These are phyloP conservation scores for Aspergillus japonicus DNA, from an alignment of 2,329 filamentous ascomycete species.

Conservation along the genomic window DNA sequence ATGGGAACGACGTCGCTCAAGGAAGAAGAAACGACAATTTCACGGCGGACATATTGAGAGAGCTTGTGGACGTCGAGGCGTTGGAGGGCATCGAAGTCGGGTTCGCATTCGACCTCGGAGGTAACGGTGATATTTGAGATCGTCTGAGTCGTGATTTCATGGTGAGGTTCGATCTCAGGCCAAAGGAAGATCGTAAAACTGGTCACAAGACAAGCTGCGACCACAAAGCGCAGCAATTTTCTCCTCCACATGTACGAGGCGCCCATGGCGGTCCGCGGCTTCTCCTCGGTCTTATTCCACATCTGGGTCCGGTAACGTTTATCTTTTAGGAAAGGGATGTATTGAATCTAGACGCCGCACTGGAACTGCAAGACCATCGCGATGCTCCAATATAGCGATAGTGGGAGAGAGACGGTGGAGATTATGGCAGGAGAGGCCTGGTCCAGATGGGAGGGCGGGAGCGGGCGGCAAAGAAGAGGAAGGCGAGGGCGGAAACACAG, in stretches of 20 bases:
- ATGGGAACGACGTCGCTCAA: conserved; percentile 25
- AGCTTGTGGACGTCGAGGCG: conserved; percentile 28
- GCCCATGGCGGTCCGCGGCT: conserved; percentile 20
- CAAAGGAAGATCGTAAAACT: conserved; percentile 29
- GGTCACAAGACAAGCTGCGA: conserved; percentile 25
- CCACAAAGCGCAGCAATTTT: conserved; percentile 30
- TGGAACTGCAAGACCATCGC: conserved; percentile 21
- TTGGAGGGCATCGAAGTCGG: conserved; percentile 26
- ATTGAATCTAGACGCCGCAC: conserved; percentile 11
- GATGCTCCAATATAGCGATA: conserved; percentile 8
- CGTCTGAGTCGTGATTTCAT: conserved; percentile 15
- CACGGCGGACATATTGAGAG: conserved; percentile 32
- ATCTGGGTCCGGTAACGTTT: conserved; percentile 13
- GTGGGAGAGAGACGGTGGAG: background rate
- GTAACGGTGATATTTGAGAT: conserved; percentile 32
- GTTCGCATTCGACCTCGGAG: conserved; percentile 27
- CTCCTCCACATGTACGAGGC: conserved; percentile 35
- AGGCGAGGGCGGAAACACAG: conserved; percentile 1
- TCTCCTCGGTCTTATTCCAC: conserved; percentile 27
- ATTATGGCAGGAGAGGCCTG: conserved; percentile 2
- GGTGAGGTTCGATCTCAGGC: conserved; percentile 22
- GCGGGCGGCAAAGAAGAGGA: conserved; percentile 14
- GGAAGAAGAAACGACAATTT: conserved; percentile 27
- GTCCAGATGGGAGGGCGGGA: conserved; percentile 9
- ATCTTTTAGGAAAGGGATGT: background rate